Conservation (phyloP, 768 basidiomycete species). For the Zangia roseola region DNA sequence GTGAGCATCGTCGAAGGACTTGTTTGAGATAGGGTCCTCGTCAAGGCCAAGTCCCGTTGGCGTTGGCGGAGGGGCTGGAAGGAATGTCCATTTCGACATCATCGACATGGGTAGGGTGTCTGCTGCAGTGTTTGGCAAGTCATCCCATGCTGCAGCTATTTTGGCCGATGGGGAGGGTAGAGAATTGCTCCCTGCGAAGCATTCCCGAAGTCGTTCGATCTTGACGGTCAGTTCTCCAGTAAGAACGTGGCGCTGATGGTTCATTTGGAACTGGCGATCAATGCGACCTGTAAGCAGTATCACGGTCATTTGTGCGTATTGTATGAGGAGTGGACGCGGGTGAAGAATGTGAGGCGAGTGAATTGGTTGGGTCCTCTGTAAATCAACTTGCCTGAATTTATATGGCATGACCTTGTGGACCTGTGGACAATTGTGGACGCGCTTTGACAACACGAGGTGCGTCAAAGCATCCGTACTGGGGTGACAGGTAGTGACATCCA, state of each 20-base stretch:
- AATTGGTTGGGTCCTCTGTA: not conserved
- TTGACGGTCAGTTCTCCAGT: slow-evolving; percentile 15
- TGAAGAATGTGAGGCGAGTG: not conserved
- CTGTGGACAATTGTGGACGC: slow-evolving; percentile 27
- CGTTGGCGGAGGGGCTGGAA: slow-evolving; percentile 21
- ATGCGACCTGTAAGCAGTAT: slow-evolving; percentile 1
- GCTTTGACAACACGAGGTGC: slow-evolving; percentile 31
- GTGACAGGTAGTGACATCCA: slow-evolving; percentile 14
- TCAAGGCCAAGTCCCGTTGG: slow-evolving; percentile 8
- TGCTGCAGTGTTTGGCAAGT: slow-evolving; percentile 25
- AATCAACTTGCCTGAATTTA: slow-evolving; percentile 15
- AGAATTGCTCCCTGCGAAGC: slow-evolving; percentile 5
- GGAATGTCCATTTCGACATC: not conserved
- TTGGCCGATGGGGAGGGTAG: slow-evolving; percentile 20
- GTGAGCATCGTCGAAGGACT: not conserved
- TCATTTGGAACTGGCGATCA: slow-evolving; percentile 14
- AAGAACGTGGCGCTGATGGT: slow-evolving; percentile 5
- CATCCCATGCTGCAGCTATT: slow-evolving; percentile 22
- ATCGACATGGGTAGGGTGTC: slow-evolving; percentile 9
- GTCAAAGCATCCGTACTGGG: slow-evolving; percentile 10
- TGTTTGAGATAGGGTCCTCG: not conserved
- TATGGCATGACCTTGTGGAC: slow-evolving; percentile 10
- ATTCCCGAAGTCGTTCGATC: slow-evolving; percentile 15
- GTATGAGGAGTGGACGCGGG: too few species aligned
- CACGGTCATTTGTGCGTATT: slow-evolving; percentile 3